Conservation (phyloP, 495 filamentous ascomycete species). For the Podospora didyma region DNA sequence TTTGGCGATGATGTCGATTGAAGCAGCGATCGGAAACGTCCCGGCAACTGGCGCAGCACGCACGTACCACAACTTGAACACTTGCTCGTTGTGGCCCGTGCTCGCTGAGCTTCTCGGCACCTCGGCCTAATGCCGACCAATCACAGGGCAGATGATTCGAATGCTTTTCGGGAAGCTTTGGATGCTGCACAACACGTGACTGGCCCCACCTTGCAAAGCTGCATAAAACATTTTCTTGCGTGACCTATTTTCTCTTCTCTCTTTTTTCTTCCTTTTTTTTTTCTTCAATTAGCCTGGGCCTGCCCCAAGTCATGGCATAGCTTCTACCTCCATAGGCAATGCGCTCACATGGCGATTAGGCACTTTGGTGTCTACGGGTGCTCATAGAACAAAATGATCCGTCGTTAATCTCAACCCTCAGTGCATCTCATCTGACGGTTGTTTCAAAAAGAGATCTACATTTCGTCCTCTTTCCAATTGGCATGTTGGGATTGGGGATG, state of each 20-base stretch:
- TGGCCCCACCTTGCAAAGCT: background rate
- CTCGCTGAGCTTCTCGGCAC: slow-evolving; percentile 15
- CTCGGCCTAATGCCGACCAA: slow-evolving; percentile 31
- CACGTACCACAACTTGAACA: no score
- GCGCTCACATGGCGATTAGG: slow-evolving; percentile 27
- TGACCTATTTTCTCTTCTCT: slow-evolving; percentile 17
- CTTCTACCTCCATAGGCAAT: slow-evolving; percentile 28
- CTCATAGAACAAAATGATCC: slow-evolving; percentile 51
- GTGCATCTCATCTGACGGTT: slow-evolving; percentile 46
- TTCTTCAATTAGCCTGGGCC: slow-evolving; percentile 49
- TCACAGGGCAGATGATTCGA: slow-evolving; percentile 23
- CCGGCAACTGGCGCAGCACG: slow-evolving; percentile 9
- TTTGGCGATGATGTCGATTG: slow-evolving; percentile 17
- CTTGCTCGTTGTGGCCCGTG: no score
- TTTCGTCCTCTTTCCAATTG: slow-evolving; percentile 21
- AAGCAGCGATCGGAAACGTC: slow-evolving; percentile 19
- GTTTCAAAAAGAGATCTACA: slow-evolving; percentile 61
- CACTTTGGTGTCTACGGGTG: slow-evolving; percentile 39
- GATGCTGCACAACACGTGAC: background rate
- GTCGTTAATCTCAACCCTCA: slow-evolving; percentile 57
- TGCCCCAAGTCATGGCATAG: slow-evolving; percentile 35
- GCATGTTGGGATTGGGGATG: no score
- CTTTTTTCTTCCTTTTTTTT: slow-evolving; percentile 28
- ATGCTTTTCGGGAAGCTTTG: slow-evolving; percentile 2
- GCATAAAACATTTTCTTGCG: background rate